phyloP scores from a whole-genome alignment of 2,329 filamentous ascomycete species.

The Aureobasidium uvarum region DNA sequence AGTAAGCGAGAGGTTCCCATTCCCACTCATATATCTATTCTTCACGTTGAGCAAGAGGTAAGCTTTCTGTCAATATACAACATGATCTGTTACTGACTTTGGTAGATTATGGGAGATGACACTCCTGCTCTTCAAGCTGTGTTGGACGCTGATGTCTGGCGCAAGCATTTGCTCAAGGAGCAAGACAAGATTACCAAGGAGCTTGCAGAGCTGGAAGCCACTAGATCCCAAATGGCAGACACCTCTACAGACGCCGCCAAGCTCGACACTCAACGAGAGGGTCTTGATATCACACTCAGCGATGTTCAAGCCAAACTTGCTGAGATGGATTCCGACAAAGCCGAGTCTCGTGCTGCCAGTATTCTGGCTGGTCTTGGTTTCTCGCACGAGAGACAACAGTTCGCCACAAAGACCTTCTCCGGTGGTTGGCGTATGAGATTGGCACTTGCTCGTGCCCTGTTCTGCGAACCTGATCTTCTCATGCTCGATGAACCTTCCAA shows the following conservation, averaged over 20 bases:
- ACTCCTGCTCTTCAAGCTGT: conserved; percentile 94
- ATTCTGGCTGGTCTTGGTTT: conserved; percentile 97
- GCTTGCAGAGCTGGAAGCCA: conserved; percentile 71
- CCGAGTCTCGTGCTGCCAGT: conserved; percentile 89
- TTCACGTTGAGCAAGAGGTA: conserved; percentile 92
- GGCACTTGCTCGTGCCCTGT: conserved; percentile 88
- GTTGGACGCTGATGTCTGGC: conserved; percentile 96
- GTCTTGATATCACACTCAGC: conserved; percentile 82
- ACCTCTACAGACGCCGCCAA: conserved; percentile 84
- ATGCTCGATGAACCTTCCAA: conserved; percentile 99
- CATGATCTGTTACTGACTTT: conserved; percentile 39
- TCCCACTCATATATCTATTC: conserved; percentile 95
- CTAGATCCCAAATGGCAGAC: conserved; percentile 79
- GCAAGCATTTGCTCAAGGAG: conserved; percentile 88
- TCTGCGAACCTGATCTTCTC: conserved; percentile 94
- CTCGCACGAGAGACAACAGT: conserved; percentile 87
- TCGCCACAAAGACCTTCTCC: conserved; percentile 94
- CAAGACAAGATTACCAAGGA: conserved; percentile 81
- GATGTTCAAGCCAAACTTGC: conserved; percentile 89
- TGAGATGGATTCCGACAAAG: conserved; percentile 99
- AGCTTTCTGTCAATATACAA: conserved; percentile 50
- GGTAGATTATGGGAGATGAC: conserved; percentile 81
- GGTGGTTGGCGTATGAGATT: conserved; percentile 99
- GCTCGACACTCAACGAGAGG: conserved; percentile 83
- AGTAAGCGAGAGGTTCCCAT: conserved; percentile 92